Base-by-base conservation (phyloP, 768 basidiomycete genomes). In the Tylopilus rubrobrunneus region DNA sequence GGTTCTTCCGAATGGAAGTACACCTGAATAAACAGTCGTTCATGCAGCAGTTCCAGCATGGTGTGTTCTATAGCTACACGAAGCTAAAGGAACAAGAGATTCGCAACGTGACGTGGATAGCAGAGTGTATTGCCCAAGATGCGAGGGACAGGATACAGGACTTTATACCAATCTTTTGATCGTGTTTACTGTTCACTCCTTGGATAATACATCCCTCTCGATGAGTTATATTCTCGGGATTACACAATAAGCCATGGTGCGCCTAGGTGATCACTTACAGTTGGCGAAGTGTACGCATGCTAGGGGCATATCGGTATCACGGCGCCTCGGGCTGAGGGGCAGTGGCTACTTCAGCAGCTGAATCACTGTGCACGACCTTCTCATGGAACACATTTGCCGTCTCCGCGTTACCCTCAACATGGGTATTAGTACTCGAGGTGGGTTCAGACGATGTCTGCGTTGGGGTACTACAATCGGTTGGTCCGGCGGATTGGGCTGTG, bases 121-220 rank as follows among this genome's bases (percentile, higher is more conserved):
- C 93, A 51, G 96, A 98, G 75, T 98, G 96, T 72, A 97, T 98
- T 62, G 94, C 94, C 9, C 96, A 98, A 76, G 87, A 96, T 74
- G 93, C 94, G 42, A 85, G 87, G 72, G 92, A 97, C 65, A 84
- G 96, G 74, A 93, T 98, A 74, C 86, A 92, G 67, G 92, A 96
- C 73, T 94, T 86, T 74, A 93, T 95, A 78, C 86, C 90, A 62
- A 87, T 92, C 57, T 92, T 92, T 69, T 94, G 74, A 83, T 52
- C 36, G 17, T 49, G 36, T 29, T 25, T 43, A 45, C 37, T 17
- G 27, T 53, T 45, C 55, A 39, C 47, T 53, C 33, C 23, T 55
- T 52, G 49, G 44, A 43, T 61, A 58, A 49, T 58, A 15, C 23
- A 27, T 39, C 17, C 19, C 40, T 33, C 19, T 15, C 49, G 39